phyloP scores from a whole-genome alignment of 176 grass and related monocot species.

The Oryza punctata region DNA sequence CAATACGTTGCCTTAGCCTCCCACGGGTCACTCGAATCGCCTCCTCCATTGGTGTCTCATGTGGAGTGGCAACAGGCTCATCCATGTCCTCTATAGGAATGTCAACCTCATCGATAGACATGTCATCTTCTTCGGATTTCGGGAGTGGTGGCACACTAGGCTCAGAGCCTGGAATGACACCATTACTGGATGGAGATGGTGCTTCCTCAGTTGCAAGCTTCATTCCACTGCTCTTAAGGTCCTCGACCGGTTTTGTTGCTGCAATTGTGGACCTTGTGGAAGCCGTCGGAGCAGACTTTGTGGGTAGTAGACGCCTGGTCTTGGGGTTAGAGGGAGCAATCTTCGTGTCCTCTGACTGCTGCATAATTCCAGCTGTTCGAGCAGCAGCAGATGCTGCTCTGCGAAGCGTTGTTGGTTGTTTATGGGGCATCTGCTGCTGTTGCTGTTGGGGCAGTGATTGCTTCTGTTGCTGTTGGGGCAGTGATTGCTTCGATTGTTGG shows the following conservation, averaged over 20 bases:
- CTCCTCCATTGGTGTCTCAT: constrained; percentile 58
- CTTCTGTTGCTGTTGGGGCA: background rate
- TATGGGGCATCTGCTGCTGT: constrained; percentile 27
- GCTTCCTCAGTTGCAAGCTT: background rate
- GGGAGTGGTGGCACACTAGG: constrained; percentile 10
- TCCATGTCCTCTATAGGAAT: constrained; percentile 6
- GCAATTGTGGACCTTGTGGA: constrained; percentile 21
- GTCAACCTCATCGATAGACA: constrained; percentile 16
- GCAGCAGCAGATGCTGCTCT: constrained; percentile 16
- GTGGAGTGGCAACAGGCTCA: background rate
- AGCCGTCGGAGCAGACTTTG: constrained; percentile 26
- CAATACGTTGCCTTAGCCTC: constrained; percentile 52
- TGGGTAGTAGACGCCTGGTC: constrained; percentile 18
- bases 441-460: constrained; percentile 5
- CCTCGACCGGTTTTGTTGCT: background rate
- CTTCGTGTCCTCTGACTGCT: constrained; percentile 31
- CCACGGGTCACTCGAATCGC: constrained; percentile 50
- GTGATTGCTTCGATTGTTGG: background rate
- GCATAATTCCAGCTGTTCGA: background rate
- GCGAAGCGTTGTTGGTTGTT: constrained; percentile 11
- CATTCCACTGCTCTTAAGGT: background rate
- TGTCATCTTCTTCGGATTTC: constrained; percentile 23
- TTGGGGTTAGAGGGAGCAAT: constrained; percentile 13
- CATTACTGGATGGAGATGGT: background rate
- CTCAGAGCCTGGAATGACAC: background rate